A percentile compares a stretch with the other conserved stretches of the same genome.
These are phyloP conservation scores for Ceriops tagal DNA, from an alignment of 345 rosid species.

Conservation along the genomic window DNA sequence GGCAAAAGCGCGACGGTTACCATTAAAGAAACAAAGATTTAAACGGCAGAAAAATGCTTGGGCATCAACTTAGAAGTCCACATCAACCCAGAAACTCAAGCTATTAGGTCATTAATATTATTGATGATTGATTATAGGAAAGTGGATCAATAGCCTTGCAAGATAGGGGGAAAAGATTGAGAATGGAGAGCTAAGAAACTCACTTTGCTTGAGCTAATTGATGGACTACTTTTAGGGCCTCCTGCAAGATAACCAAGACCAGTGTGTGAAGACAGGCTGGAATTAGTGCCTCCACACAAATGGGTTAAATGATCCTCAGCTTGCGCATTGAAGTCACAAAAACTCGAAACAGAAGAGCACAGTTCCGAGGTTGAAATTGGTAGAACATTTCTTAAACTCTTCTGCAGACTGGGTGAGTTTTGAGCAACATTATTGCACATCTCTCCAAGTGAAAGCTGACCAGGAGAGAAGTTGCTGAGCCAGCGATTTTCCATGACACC, in stretches of 20 bases:
- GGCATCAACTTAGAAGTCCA: too few species aligned
- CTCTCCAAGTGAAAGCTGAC: slow-evolving; percentile 6
- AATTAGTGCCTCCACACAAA: slow-evolving; percentile 10
- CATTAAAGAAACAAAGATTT: background rate
- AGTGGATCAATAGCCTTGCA: too few species aligned
- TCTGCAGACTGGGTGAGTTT: background rate
- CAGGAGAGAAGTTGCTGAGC: slow-evolving; percentile 21
- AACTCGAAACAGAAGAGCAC: slow-evolving; percentile 25
- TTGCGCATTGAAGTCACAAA: slow-evolving; percentile 30
- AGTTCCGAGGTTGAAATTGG: slow-evolving; percentile 24
- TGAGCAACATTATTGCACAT: background rate
- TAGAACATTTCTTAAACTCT: slow-evolving; percentile 15
- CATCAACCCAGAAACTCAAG: too few species aligned
- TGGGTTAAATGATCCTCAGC: slow-evolving; percentile 20
- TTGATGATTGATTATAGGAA: too few species aligned
- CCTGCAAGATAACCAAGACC: slow-evolving; percentile 7
- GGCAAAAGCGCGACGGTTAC: too few species aligned
- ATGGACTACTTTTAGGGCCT: slow-evolving; percentile 16
- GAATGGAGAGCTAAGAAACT: too few species aligned
- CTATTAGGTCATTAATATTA: too few species aligned
- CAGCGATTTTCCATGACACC: slow-evolving; percentile 1
- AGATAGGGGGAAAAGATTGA: too few species aligned
- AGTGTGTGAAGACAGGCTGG: slow-evolving; percentile 18
- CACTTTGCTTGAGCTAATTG: slow-evolving; percentile 32
- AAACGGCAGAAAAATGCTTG: background rate